Base-by-base conservation (phyloP, 331 rosid species). In the Saraca asoca region DNA sequence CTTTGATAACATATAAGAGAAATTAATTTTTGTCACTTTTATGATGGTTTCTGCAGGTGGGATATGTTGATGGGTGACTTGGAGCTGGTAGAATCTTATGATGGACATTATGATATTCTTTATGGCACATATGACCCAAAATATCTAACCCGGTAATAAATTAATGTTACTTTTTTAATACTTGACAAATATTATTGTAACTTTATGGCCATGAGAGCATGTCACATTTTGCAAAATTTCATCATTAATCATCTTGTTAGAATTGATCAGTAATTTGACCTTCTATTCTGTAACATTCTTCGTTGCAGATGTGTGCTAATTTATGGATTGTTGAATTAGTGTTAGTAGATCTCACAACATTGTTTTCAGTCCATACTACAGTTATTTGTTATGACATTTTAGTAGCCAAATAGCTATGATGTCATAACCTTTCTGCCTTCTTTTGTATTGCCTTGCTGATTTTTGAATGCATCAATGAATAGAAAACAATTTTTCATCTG, bases 41-140 rank as follows among this genome's bases (percentile, higher is more conserved):
- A 62, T 80, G 48, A 39, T 72, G 64, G 9, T 62, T 54, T 60
- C 73, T 74, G 54, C 86, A 93, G 98, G 85, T 93, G 98, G 98
- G 98, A 93, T 84, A 84, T 79, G 85, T 87, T 93, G 80, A 85
- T 89, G 62, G 84, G 91, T 56, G 95, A 90, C 83, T 81, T 90
- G 80, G 97, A 90, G 80, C 70, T 80, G 72, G 70, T 93, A 70
- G 95, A 93, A 72, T 75, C 95, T 68, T 86, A 76, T 56, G 95
- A 87, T 59, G 98, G 98, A 58, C 96, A 93, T 64, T 88, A 76
- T 66, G 97, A 93, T 71, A 87, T 90, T 75, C 86, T 93, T 49
- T 90, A 93, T 51, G 98, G 97, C 69, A 90, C 85, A 62, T 87
- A 77, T 79, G 90, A 90, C 76, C 96, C 97, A 43, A 90, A 88